Conservation (phyloP, 495 filamentous ascomycete species). For the Aspergillus bridgeri region DNA sequence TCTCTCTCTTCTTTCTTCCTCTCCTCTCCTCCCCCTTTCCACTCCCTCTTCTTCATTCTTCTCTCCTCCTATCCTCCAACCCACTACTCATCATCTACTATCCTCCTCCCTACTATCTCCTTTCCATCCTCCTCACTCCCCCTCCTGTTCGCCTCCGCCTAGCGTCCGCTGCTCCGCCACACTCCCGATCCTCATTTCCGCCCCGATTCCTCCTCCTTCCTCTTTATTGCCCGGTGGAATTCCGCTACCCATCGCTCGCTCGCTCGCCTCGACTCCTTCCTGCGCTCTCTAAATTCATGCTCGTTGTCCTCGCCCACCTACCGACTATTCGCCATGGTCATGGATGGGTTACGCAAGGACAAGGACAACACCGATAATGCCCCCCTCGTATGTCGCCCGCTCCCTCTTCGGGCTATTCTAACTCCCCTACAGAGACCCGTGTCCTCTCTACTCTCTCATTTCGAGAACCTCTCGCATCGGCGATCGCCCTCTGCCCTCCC, state of each 20-base stretch:
- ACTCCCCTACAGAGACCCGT: slow-evolving; percentile 59
- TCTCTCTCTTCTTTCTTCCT: neutral
- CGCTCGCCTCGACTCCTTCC: slow-evolving; percentile 1
- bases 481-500: slow-evolving; percentile 32
- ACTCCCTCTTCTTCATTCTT: slow-evolving; percentile 2
- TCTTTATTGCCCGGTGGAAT: neutral
- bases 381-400: slow-evolving; percentile 42
- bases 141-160: slow-evolving; percentile 2
- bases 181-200: neutral
- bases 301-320: slow-evolving; percentile 18
- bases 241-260: neutral
- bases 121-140: slow-evolving; percentile 3
- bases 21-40: slow-evolving; percentile 4
- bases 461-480: slow-evolving; percentile 75
- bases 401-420: slow-evolving; percentile 14
- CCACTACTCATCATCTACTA: no score
- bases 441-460: slow-evolving; percentile 87
- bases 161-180: neutral
- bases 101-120: neutral
- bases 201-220: neutral
- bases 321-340: slow-evolving; percentile 31
- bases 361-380: slow-evolving; percentile 43
- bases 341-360: slow-evolving; percentile 37
- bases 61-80: slow-evolving; percentile 1
- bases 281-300: slow-evolving; percentile 25